Evolutionary conservation across 768 basidiomycete genomes (phyloP).

Genomic region (Daedalea quercina): DNA sequence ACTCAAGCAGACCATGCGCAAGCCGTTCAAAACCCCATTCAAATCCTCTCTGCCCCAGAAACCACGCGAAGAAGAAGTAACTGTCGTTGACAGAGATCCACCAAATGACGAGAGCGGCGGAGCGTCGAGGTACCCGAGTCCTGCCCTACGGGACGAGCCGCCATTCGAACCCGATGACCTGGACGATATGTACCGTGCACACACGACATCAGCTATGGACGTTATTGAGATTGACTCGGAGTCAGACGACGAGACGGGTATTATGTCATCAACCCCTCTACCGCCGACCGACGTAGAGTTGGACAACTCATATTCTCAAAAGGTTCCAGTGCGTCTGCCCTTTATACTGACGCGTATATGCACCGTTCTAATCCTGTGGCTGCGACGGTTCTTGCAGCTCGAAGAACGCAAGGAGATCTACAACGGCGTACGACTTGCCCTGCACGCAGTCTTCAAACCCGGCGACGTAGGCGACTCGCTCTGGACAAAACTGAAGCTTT

Average conservation of each 20-base stretch:
- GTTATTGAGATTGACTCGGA: not conserved
- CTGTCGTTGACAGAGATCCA: no score
- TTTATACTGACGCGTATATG: not conserved
- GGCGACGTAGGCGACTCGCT: slow-evolving; percentile 15
- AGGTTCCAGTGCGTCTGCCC: slow-evolving; percentile 18
- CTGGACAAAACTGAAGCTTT: slow-evolving; percentile 22
- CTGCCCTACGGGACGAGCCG: no score
- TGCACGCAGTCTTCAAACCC: slow-evolving; percentile 31
- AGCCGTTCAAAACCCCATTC: slow-evolving; percentile 27
- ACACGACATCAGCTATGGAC: not conserved
- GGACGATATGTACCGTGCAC: not conserved
- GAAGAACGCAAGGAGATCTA: slow-evolving; percentile 23
- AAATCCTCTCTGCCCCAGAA: slow-evolving; percentile 6
- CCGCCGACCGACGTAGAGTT: slow-evolving; percentile 19
- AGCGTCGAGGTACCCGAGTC: no score
- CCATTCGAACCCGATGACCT: not conserved
- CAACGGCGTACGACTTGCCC: slow-evolving; percentile 30
- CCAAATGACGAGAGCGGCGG: no score
- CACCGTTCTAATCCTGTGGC: no score
- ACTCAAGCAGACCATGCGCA: slow-evolving; percentile 6
- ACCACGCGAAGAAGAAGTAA: not conserved
- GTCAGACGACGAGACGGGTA: not conserved
- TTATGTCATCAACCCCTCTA: slow-evolving; percentile 13
- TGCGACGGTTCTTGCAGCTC: slow-evolving; percentile 8
- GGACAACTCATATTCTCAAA: slow-evolving; percentile 21